These are phyloP conservation scores for Fusarium subglutinans DNA, from an alignment of 2,329 filamentous ascomycete species.

Conservation along the genomic window DNA sequence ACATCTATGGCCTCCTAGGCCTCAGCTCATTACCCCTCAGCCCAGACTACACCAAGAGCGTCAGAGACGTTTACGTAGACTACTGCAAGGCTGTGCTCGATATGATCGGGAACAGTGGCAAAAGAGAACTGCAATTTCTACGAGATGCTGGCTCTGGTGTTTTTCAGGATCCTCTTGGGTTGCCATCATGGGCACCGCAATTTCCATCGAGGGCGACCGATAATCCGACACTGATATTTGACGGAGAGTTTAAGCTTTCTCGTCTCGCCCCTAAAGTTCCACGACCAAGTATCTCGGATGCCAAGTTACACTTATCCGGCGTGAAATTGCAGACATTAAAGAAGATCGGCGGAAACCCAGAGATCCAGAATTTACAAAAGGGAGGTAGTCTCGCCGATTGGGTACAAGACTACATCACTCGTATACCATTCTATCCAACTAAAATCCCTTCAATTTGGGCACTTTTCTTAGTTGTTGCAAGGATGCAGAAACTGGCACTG, in stretches of 20 bases:
- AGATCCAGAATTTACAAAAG: not conserved
- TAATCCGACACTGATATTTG: not conserved
- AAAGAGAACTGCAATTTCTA: not conserved
- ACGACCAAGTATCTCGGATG: not conserved
- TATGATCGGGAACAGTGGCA: not conserved
- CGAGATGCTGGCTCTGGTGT: not conserved
- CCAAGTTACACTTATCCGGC: not conserved
- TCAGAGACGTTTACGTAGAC: not conserved
- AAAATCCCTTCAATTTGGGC: not conserved
- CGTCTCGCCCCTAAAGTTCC: rapidly evolving
- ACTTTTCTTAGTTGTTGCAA: not conserved
- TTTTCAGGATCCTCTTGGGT: not conserved
- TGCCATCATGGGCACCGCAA: not conserved
- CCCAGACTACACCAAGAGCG: not conserved
- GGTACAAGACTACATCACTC: not conserved
- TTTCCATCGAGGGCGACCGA: not conserved
- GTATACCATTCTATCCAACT: not conserved
- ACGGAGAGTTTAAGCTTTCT: not conserved
- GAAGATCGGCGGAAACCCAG: not conserved
- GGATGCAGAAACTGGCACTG: not conserved
- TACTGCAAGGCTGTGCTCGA: not conserved
- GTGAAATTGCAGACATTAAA: not conserved
- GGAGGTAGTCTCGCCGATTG: not conserved
- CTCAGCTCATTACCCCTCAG: not conserved
- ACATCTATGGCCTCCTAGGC: not conserved